Percentiles rank a stretch among this genome's conserved stretches.
phyloP scores from a whole-genome alignment of 2,329 filamentous ascomycete species.

The Colletotrichum trifolii region DNA sequence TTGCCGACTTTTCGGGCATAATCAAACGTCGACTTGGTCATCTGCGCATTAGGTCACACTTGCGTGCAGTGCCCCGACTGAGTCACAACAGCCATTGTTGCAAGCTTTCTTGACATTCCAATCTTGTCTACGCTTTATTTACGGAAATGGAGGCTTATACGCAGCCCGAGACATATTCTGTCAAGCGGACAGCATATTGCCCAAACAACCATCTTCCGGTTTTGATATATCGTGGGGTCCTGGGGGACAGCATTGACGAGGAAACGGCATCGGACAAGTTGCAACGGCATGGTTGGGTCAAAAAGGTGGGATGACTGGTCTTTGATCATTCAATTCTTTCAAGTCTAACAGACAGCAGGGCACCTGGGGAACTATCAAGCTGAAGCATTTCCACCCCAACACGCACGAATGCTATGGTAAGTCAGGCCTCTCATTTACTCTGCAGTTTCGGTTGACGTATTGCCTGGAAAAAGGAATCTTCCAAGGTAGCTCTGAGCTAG shows the following conservation, averaged over 20 bases:
- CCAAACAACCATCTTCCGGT: slow-evolving; percentile 40
- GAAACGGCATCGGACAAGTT: slow-evolving; percentile 34
- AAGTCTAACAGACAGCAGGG: slow-evolving; percentile 20
- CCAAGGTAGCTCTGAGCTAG: slow-evolving; percentile 38
- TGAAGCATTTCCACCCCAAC: slow-evolving; percentile 41
- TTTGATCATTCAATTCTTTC: not conserved
- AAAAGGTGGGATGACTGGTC: slow-evolving; percentile 10
- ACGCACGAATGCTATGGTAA: slow-evolving; percentile 42
- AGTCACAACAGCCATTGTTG: not conserved
- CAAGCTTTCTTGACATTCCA: too few species aligned
- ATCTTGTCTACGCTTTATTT: not conserved
- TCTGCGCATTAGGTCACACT: not conserved
- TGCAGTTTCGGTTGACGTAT: not conserved
- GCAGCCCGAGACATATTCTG: slow-evolving; percentile 7
- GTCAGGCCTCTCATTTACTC: not conserved
- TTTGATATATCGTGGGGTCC: slow-evolving; percentile 38
- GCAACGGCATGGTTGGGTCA: slow-evolving; percentile 40
- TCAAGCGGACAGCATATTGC: slow-evolving; percentile 12
- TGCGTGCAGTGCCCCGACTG: not conserved
- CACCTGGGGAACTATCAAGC: slow-evolving; percentile 39
- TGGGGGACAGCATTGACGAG: slow-evolving; percentile 35
- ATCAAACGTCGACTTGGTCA: too few species aligned
- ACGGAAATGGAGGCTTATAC: not conserved
- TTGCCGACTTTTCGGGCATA: too few species aligned
- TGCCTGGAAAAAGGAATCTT: slow-evolving; percentile 35